Evolutionary conservation across 768 basidiomycete genomes (phyloP), one percentile per base, ranked within the genome.

Genomic region (Naganishia friedmannii): DNA sequence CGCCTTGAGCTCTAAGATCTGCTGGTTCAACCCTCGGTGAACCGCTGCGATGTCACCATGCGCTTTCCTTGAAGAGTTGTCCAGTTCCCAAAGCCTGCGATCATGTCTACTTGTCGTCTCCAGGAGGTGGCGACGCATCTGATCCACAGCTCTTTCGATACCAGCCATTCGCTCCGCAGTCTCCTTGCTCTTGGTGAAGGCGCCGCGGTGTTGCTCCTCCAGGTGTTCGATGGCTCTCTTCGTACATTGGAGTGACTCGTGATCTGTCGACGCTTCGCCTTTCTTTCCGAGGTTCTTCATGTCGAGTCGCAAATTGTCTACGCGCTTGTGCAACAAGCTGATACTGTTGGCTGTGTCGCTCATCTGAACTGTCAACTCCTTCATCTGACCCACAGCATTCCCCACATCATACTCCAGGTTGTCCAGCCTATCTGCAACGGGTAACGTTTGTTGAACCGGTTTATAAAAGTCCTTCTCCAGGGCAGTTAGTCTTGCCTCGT

Each of bases 381-480:
- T 46, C 5, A 42, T 21, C n/a, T 42, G 26, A 3, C 12, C 60
- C 2, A 37, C 21, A 31, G 28, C 6, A 21, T 45, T 31, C 8
- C 28, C 37, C 39, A 63, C 60, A 21, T 63, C 60, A 19, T 63
- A 63, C 32, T 63, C 60, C 39, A 63, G 39, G 19, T 42, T 29
- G 3, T 63, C 60, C 21, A 63, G 60, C 4, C 60, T 39, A 42
- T 63, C 42, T 28, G 26, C 60, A 2, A 63, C 60, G 9, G 60
- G 39, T 15, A 63, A 26, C 15, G 60, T 26, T 51, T 51, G 21
- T 21, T n/a, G 19, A n/a, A n/a, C 13, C 0, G 60, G 39, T 29
- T 63, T 63, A 21, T 63, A 63, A 6, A 63, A 42, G 29, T 63
- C 60, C 60, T 60, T 21, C 19, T 63, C 60, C 26, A 63, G 23